Evolutionary conservation across 2,329 filamentous ascomycete genomes (phyloP).

Genomic region (Aplosporella prunicola): DNA sequence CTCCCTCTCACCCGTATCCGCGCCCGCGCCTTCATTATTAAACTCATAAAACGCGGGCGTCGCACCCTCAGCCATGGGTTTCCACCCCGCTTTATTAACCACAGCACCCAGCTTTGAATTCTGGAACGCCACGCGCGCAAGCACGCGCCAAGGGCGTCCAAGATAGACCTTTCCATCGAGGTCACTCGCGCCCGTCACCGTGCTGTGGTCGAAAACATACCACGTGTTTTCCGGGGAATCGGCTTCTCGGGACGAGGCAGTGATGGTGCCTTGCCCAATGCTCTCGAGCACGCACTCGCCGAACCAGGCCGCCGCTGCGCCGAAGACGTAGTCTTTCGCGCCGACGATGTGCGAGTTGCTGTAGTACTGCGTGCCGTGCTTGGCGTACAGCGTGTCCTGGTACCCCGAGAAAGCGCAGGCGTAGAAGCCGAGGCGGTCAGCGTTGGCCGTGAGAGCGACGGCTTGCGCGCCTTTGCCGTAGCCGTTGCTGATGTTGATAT

Average conservation of each 20-base stretch:
- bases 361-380: constrained; percentile 46
- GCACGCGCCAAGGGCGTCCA: constrained; percentile 45
- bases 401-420: constrained; percentile 46
- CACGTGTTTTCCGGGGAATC: constrained; percentile 30
- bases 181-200: constrained; percentile 31
- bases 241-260: constrained; percentile 26
- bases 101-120: constrained; percentile 43
- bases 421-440: constrained; percentile 47
- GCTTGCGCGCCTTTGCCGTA: constrained; percentile 16
- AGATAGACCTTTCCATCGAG: constrained; percentile 33
- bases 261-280: constrained; percentile 20
- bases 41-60: constrained; percentile 46
- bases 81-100: constrained; percentile 52
- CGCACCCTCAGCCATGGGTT: constrained; percentile 32
- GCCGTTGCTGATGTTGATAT: constrained; percentile 47
- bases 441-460: constrained; percentile 37
- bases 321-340: constrained; percentile 52
- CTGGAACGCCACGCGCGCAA: constrained; percentile 45
- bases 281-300: constrained; percentile 29
- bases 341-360: constrained; percentile 48
- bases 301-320: constrained; percentile 44
- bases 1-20: constrained; percentile 39
- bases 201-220: constrained; percentile 49
- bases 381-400: constrained; percentile 43
- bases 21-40: constrained; percentile 48